Evolutionary conservation across 2,329 filamentous ascomycete species (phyloP).

Genomic region (Epichloe typhina): DNA sequence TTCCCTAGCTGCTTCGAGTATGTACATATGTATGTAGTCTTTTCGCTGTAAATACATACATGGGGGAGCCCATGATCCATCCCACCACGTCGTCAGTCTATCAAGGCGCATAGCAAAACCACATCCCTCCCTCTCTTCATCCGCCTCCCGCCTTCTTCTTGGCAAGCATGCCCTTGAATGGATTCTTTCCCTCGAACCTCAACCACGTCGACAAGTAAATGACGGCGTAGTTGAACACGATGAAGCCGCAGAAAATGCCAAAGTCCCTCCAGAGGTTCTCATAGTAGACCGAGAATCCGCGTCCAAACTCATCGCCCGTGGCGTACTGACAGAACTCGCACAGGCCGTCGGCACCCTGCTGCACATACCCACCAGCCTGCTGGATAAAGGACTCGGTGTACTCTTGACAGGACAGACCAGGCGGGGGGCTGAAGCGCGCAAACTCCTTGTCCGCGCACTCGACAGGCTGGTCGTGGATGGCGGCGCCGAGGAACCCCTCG

Average conservation of each 20-base stretch:
- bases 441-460: constrained; percentile 42
- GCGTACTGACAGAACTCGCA: constrained; percentile 54
- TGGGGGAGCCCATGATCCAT: too few relatives aligned
- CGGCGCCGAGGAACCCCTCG: constrained; percentile 44
- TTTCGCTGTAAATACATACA: too few relatives aligned
- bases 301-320: constrained; percentile 46
- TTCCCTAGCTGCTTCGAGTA: too few relatives aligned
- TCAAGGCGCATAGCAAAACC: too few relatives aligned
- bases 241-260: constrained; percentile 49
- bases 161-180: constrained; percentile 17
- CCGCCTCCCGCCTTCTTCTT: constrained; percentile 9
- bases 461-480: constrained; percentile 41
- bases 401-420: constrained; percentile 43
- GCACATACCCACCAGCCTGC: constrained; percentile 47
- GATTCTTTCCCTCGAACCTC: constrained; percentile 26
- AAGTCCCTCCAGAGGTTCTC: constrained; percentile 52
- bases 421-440: constrained; percentile 45
- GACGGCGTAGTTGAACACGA: constrained; percentile 45
- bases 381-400: constrained; percentile 42
- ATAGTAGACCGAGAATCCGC: constrained; percentile 46
- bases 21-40: too few relatives aligned
- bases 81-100: too few relatives aligned
- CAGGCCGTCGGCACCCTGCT: constrained; percentile 36
- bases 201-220: constrained; percentile 27
- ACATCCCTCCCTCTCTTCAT: background rate